Evolutionary conservation across 2,329 filamentous ascomycete genomes (phyloP).

Genomic region (Fusarium brachygibbosum): DNA sequence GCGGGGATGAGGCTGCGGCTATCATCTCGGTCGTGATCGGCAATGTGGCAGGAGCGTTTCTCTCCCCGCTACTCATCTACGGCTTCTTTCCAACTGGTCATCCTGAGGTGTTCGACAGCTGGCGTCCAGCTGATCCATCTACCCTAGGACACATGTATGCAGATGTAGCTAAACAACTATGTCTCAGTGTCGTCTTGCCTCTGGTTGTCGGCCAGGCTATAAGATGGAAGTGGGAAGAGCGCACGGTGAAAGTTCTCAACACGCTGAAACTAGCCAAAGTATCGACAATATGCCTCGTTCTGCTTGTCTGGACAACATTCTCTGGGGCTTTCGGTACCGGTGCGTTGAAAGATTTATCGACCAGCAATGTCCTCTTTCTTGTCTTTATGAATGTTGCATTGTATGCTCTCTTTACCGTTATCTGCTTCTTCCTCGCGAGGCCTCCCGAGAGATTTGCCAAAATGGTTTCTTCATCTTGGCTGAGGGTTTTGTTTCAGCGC

Average conservation of each 20-base stretch:
- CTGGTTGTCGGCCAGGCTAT: conserved; percentile 72
- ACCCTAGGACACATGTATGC: conserved; percentile 73
- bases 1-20: conserved; percentile 75
- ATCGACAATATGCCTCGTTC: conserved; percentile 61
- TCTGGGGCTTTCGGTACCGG: conserved; percentile 75
- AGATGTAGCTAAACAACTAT: conserved; percentile 76
- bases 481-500: conserved; percentile 59
- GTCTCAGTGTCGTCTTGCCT: conserved; percentile 75
- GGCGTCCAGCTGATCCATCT: conserved; percentile 66
- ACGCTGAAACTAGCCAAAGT: conserved; percentile 66
- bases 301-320: conserved; percentile 73
- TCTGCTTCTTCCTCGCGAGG: conserved; percentile 68
- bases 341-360: conserved; percentile 70
- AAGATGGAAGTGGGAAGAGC: conserved; percentile 63
- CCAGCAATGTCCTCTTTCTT: conserved; percentile 73
- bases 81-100: conserved; percentile 67
- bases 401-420: conserved; percentile 71
- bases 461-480: conserved; percentile 33
- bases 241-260: conserved; percentile 66
- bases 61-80: conserved; percentile 74
- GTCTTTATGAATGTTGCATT: conserved; percentile 76
- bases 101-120: conserved; percentile 65
- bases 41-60: conserved; percentile 76
- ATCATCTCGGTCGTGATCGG: conserved; percentile 78
- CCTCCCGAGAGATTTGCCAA: conserved; percentile 54